A percentile compares a stretch with the other conserved stretches of the same genome.
phyloP scores from a whole-genome alignment of 257 asterid species.

The Jacaranda mimosifolia region DNA sequence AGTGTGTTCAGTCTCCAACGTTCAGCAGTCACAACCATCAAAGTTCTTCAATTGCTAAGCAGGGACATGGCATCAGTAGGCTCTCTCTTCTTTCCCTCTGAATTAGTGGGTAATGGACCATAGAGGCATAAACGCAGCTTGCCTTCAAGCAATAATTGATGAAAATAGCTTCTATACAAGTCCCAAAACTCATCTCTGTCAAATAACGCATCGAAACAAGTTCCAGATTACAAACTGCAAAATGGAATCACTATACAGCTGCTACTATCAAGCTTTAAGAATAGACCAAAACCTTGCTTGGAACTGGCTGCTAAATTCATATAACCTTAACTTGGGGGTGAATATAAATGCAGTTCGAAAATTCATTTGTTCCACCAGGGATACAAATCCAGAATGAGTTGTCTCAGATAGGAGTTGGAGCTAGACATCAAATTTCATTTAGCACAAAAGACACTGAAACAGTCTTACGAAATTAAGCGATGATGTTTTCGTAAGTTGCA shows the following conservation, averaged over 20 bases:
- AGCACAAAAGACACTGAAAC: background rate
- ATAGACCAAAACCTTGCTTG: no score
- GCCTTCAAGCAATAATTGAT: constrained; percentile 73
- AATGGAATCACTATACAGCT: background rate
- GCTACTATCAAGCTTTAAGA: background rate
- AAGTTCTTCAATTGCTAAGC: background rate
- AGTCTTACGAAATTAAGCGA: background rate
- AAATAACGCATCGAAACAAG: constrained; percentile 26
- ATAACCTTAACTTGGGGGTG: background rate
- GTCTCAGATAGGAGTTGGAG: constrained; percentile 11
- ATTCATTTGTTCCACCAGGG: background rate
- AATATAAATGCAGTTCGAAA: constrained; percentile 7
- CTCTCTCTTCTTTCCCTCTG: constrained; percentile 44
- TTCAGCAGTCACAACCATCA: background rate
- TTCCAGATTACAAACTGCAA: constrained; percentile 8
- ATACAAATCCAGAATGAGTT: constrained; percentile 17
- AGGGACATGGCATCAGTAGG: background rate
- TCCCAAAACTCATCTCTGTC: constrained; percentile 98
- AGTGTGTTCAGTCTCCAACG: constrained; percentile 16
- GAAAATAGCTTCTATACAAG: constrained; percentile 72
- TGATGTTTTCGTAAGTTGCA: background rate
- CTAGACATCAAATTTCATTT: constrained; percentile 5
- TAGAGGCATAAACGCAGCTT: constrained; percentile 70
- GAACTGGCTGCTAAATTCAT: background rate
- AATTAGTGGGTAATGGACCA: constrained; percentile 56